These are phyloP conservation scores for Setaria italica DNA, from an alignment of 202 grass and related monocot genomes.

Conservation along the genomic window DNA sequence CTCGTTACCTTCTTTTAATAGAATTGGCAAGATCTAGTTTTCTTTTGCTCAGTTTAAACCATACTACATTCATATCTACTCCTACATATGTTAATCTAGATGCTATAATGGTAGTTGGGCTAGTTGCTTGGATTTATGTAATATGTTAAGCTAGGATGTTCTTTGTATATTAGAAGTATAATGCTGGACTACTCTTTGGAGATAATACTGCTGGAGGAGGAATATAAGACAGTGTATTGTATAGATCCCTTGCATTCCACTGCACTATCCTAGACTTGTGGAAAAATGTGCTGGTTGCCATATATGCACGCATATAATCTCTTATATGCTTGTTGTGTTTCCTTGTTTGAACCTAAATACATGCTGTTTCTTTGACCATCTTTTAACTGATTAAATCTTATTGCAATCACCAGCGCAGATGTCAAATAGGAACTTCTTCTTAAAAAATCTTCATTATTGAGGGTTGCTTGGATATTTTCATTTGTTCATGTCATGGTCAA, in stretches of 20 bases:
- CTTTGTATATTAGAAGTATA: constrained; percentile 31
- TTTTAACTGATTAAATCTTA: neutral
- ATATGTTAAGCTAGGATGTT: neutral
- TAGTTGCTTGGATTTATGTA: constrained; percentile 12
- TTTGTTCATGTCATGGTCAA: constrained; percentile 29
- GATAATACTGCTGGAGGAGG: constrained; percentile 25
- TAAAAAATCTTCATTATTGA: neutral
- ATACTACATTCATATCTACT: neutral
- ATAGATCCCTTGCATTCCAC: neutral
- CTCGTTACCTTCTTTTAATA: neutral
- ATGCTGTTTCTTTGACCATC: neutral
- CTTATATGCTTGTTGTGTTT: neutral
- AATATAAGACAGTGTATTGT: neutral
- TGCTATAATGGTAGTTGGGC: neutral
- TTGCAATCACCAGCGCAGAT: neutral
- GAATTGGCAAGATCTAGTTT: neutral
- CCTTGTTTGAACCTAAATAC: neutral
- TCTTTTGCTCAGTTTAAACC: neutral
- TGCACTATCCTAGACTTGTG: constrained; percentile 17
- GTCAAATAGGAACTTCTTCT: neutral
- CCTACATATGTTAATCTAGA: neutral
- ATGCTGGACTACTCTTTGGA: neutral
- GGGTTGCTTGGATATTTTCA: neutral
- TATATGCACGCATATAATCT: neutral
- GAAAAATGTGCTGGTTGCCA: neutral